Conservation (phyloP, 805 yeast species). For the Nakazawaea ambrosiae region DNA sequence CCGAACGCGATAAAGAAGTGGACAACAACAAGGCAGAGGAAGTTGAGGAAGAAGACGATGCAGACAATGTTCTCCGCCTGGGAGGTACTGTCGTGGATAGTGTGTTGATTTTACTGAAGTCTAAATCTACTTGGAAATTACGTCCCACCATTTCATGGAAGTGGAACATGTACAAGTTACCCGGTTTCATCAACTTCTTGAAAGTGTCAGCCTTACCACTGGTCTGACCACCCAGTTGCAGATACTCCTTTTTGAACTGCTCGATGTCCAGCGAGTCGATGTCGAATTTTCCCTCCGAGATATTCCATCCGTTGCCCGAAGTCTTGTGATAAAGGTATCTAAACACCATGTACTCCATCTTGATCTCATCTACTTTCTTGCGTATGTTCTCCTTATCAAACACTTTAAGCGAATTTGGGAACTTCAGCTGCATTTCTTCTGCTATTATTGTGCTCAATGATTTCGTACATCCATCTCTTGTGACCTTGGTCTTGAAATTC, state of each 20-base stretch:
- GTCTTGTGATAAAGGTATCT: conserved; percentile 7
- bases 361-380: conserved; percentile 11
- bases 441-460: conserved; percentile 5
- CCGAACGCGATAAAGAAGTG: not conserved
- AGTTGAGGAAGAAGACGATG: not conserved
- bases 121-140: conserved; percentile 8
- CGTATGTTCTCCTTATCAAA: conserved; percentile 12
- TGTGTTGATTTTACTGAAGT: conserved; percentile 4
- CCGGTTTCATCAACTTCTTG: conserved; percentile 9
- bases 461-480: conserved; percentile 2
- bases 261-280: conserved; percentile 5
- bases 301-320: conserved; percentile 11
- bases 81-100: conserved; percentile 7
- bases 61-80: not conserved
- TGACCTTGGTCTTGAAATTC: conserved; percentile 3
- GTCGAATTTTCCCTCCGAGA: conserved; percentile 8
- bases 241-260: conserved; percentile 7
- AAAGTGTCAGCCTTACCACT: conserved; percentile 10
- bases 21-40: not conserved
- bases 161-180: conserved; percentile 10
- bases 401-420: conserved; percentile 9
- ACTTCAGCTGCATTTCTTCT: conserved; percentile 10
- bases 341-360: conserved; percentile 10
- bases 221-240: conserved; percentile 9
- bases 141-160: conserved; percentile 10